Evolutionary conservation across 2,329 filamentous ascomycete genomes (phyloP).

Genomic region (Colletotrichum theobromicola): DNA sequence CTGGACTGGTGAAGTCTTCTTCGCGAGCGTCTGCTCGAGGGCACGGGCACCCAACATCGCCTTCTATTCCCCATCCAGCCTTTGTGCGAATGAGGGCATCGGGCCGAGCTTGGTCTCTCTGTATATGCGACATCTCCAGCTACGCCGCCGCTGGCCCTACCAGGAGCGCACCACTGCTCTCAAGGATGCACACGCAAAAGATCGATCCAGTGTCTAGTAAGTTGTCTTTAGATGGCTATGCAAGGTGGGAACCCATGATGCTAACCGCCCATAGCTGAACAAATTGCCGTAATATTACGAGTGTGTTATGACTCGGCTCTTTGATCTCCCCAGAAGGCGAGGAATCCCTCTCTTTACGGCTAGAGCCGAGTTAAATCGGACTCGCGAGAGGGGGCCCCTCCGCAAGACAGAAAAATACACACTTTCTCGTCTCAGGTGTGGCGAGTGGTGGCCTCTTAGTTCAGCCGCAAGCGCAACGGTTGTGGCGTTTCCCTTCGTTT

Average conservation of each 20-base stretch:
- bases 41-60: neutral
- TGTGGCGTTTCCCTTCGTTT: neutral
- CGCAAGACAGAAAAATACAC: neutral
- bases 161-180: neutral
- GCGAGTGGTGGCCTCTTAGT: neutral
- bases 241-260: neutral
- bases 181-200: neutral
- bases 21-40: neutral
- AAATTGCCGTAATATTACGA: constrained; percentile 4
- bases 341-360: neutral
- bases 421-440: neutral
- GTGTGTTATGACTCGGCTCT: neutral
- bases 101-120: neutral
- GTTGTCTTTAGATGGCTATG: neutral
- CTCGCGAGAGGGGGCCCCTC: neutral
- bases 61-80: neutral
- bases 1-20: constrained; percentile 40
- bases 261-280: constrained; percentile 7
- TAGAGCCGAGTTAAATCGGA: constrained; percentile 12
- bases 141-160: neutral
- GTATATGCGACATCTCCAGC: neutral
- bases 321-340: neutral
- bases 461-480: neutral
- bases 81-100: neutral
- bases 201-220: constrained; percentile 2